Conservation (phyloP, 2,329 filamentous ascomycete genomes). For the Arthrobotrys pseudoclavata region DNA sequence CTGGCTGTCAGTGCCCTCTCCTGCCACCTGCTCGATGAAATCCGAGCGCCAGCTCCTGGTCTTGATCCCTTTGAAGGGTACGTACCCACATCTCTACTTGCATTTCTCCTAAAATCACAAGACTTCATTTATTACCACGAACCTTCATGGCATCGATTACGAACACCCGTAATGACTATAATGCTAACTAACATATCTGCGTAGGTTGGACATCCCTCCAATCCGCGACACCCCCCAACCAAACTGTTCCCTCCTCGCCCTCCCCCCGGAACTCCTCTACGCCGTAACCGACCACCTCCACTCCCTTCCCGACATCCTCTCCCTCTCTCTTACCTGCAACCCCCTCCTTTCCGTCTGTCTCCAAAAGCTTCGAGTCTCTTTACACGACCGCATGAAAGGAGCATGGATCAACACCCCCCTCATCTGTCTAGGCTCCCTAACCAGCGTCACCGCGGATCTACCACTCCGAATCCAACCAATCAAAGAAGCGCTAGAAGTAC, state of each 20-base stretch:
- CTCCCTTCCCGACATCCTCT: constrained; percentile 28
- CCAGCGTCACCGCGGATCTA: not conserved
- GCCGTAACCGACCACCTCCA: constrained; percentile 15
- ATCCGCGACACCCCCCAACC: constrained; percentile 26
- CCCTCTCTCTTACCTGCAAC: constrained; percentile 33
- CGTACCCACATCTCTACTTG: not conserved
- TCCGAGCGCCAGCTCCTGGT: constrained; percentile 28
- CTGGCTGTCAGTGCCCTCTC: constrained; percentile 14
- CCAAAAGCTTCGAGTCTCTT: constrained; percentile 35
- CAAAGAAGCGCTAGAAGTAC: not conserved
- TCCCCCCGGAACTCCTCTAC: constrained; percentile 40
- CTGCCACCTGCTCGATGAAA: constrained; percentile 49
- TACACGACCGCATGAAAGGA: constrained; percentile 36
- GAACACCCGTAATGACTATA: not conserved
- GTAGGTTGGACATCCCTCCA: constrained; percentile 35
- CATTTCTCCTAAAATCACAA: not conserved
- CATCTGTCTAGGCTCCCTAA: constrained; percentile 35
- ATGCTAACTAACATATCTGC: not conserved
- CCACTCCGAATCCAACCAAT: constrained; percentile 6
- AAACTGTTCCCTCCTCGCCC: constrained; percentile 30
- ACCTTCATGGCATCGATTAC: no score
- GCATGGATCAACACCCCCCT: constrained; percentile 38
- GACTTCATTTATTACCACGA: not conserved
- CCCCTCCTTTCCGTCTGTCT: constrained; percentile 23
- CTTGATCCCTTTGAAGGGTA: constrained; percentile 47